Evolutionary conservation across 345 rosid genomes (phyloP), one percentile per base, ranked within the genome.

Genomic region (Sonneratia caseolaris): DNA sequence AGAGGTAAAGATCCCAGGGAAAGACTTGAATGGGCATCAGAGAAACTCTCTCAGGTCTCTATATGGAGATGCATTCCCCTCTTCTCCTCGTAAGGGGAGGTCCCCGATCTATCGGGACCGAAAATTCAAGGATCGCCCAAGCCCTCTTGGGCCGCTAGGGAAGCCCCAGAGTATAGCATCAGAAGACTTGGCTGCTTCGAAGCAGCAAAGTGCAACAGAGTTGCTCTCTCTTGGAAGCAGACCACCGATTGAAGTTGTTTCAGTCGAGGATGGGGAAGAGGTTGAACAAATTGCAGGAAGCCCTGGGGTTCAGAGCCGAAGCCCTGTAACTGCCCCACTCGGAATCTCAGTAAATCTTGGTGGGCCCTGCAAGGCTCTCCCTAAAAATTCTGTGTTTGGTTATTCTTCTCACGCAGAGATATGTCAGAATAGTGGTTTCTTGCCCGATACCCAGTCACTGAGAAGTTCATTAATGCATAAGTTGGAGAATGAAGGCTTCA

Each of bases 231-330:
- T 86, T 2, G 96, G 96, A 15, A 94, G 96, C 77, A 86, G 92
- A 73, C 97, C 97, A 72, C 97, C 90, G 0, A 69, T 81, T 65
- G 98, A 90, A 78, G 90, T 91, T 76, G 82, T 74, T 2, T 93
- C 98, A 5, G 94, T 87, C 62, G 99, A 94, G 76, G 99, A 92
- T 21, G 99, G 97, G 18, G 97, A 94, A 79, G 99, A 92, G 81
- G 98, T 92, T 65, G 97, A 94, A 82, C 97, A 94, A 82, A 42
- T 73, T 32, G 86, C 93, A 1, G 92, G 74, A 66, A 90, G 96
- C 78, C 91, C 91, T 3, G 84, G 93, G 40, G 83, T 88, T 43
- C 96, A 89, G 80, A 91, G 96, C 62, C 79, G 82, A 76, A 87
- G 91, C 66, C 85, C 93, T 0, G 90, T 92, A 5, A 94, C 97